Conservation (phyloP, 1,284 basidiomycete species). For the Fomes fomentarius region DNA sequence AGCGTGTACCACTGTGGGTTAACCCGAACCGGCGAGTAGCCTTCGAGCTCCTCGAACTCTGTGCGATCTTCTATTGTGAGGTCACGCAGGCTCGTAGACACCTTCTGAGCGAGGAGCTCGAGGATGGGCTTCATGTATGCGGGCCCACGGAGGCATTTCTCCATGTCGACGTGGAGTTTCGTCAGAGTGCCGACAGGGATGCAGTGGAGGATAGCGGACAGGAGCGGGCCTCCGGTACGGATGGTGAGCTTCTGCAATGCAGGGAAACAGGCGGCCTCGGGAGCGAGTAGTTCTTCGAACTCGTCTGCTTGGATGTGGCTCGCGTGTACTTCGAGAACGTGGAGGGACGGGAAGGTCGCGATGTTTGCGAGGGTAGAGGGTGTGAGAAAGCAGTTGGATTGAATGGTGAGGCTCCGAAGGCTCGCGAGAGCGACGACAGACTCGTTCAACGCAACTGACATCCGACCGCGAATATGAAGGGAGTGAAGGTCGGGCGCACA, state of each 20-base stretch:
- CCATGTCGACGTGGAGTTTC: conserved; percentile 43
- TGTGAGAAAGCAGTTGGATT: conserved; percentile 45
- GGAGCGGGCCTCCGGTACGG: conserved; percentile 35
- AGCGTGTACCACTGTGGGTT: conserved; percentile 23
- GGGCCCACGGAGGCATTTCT: conserved; percentile 31
- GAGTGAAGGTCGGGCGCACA: conserved; percentile 35
- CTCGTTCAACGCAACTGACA: conserved; percentile 39
- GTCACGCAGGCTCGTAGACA: conserved; percentile 40
- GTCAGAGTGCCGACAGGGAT: conserved; percentile 39
- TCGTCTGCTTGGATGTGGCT: conserved; percentile 40
- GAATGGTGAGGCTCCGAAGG: conserved; percentile 47
- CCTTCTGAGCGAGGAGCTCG: conserved; percentile 39
- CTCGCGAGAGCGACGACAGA: conserved; percentile 41
- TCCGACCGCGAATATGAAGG: conserved; percentile 51
- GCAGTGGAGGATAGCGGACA: conserved; percentile 40
- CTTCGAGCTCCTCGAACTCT: conserved; percentile 25
- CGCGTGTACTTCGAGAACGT: conserved; percentile 51
- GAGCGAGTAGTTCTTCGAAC: conserved; percentile 31
- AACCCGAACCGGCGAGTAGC: conserved; percentile 1
- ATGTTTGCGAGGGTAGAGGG: conserved; percentile 45
- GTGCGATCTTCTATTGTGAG: conserved; percentile 46
- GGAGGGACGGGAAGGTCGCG: conserved; percentile 44
- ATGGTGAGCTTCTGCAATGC: conserved; percentile 48
- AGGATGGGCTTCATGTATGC: conserved; percentile 45
- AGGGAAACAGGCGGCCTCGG: conserved; percentile 37